Conservation (phyloP, 2,329 filamentous ascomycete genomes). For the Fusarium nisikadoi region DNA sequence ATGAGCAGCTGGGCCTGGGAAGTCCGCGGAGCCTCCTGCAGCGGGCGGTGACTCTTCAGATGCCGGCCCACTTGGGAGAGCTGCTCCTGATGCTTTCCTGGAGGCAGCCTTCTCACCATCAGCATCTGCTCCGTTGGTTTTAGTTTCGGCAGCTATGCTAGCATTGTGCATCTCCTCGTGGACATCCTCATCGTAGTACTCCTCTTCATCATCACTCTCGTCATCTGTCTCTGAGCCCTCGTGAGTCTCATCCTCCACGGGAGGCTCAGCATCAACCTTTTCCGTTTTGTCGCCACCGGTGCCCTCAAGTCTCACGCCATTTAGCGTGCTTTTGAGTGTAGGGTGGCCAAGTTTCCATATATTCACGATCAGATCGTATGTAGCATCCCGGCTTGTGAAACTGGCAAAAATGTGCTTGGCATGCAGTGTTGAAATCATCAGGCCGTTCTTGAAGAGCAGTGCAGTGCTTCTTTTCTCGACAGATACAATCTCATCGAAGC, state of each 20-base stretch:
- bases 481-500: slow-evolving; percentile 96
- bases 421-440: slow-evolving; percentile 95
- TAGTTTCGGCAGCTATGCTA: slow-evolving; percentile 63
- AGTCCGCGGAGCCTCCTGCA: slow-evolving; percentile 67
- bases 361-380: slow-evolving; percentile 95
- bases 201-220: slow-evolving; percentile 71
- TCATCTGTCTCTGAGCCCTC: slow-evolving; percentile 69
- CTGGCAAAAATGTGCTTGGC: slow-evolving; percentile 96
- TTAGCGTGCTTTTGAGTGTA: slow-evolving; percentile 87
- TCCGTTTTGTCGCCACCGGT: slow-evolving; percentile 91
- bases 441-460: slow-evolving; percentile 94
- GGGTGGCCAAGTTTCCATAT: slow-evolving; percentile 99
- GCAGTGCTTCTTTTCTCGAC: slow-evolving; percentile 98
- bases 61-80: slow-evolving; percentile 55
- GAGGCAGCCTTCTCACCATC: slow-evolving; percentile 70
- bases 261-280: slow-evolving; percentile 70
- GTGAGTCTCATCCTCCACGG: slow-evolving; percentile 51
- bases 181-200: slow-evolving; percentile 74
- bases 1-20: slow-evolving; percentile 86
- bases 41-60: slow-evolving; percentile 60
- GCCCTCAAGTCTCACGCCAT: slow-evolving; percentile 84
- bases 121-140: slow-evolving; percentile 53
- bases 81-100: slow-evolving; percentile 76
- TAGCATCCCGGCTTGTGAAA: slow-evolving; percentile 92
- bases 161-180: slow-evolving; percentile 85